Percentiles rank a stretch among this genome's conserved stretches.
These are phyloP conservation scores for Endoconidiophora laricicola DNA, from an alignment of 2,329 filamentous ascomycete species.

Conservation along the genomic window DNA sequence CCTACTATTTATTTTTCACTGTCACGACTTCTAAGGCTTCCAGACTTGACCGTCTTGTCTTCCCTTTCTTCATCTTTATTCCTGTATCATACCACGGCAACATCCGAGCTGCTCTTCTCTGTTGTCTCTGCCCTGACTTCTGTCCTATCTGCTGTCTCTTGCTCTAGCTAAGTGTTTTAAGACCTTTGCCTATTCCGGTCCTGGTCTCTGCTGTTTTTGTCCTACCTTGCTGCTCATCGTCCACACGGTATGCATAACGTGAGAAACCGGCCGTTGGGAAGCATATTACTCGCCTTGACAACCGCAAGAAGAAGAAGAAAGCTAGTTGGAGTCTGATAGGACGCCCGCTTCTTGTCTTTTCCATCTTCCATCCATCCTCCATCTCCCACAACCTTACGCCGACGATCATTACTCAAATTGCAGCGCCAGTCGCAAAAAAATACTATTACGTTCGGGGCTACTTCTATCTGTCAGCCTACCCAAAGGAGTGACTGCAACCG, in stretches of 20 bases:
- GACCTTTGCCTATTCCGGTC: no score
- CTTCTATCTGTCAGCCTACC: no score
- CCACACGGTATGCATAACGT: conserved; percentile 4
- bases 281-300: no score
- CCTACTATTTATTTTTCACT: neutral
- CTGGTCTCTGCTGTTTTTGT: neutral
- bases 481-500: neutral
- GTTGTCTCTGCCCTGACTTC: neutral
- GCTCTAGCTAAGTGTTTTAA: no score
- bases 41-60: neutral
- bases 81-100: neutral
- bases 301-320: no score
- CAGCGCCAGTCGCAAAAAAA: neutral
- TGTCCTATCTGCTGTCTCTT: neutral
- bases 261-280: neutral
- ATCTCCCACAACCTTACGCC: no score
- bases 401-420: no score
- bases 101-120: conserved; percentile 2
- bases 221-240: neutral
- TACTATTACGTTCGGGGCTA: neutral
- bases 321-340: no score
- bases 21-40: neutral
- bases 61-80: neutral
- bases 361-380: no score
- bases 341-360: no score